Evolutionary conservation across 1,284 basidiomycete species (phyloP).

Genomic region (Xerocomus cyaneibrunnescens): DNA sequence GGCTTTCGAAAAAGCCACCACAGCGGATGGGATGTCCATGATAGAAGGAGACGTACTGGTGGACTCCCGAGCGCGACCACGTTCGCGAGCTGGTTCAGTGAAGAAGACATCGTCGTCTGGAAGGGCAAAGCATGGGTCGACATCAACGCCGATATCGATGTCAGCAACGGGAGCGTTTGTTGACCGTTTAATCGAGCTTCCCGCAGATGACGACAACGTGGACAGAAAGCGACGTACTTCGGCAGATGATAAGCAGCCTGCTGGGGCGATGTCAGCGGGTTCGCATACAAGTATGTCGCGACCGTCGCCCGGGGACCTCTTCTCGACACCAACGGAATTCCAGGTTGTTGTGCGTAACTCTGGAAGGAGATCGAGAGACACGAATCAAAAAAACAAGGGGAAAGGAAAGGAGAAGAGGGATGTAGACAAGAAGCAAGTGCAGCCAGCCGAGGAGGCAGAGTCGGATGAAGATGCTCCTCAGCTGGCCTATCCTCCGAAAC

Average conservation of each 20-base stretch:
- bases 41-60: neutral
- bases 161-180: constrained; percentile 17
- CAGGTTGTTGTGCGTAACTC: constrained; percentile 13
- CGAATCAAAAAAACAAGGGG: neutral
- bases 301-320: constrained; percentile 4
- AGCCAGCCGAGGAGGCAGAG: neutral
- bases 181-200: constrained; percentile 28
- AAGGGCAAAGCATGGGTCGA: neutral
- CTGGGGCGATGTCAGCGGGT: neutral
- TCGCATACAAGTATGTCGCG: neutral
- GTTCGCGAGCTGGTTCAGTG: constrained; percentile 5
- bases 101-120: constrained; percentile 8
- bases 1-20: neutral
- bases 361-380: neutral
- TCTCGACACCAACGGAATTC: constrained; percentile 21
- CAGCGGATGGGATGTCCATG: constrained; percentile 4
- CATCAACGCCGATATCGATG: constrained; percentile 1
- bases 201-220: constrained; percentile 9
- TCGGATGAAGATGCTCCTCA: neutral
- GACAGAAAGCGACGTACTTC: neutral
- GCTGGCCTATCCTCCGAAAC: neutral
- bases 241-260: neutral
- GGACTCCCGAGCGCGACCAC: neutral
- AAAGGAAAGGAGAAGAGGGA: neutral
- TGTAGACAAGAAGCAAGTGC: neutral